These are phyloP conservation scores for Parafenestella ontariensis DNA, from an alignment of 2,329 filamentous ascomycete species.

Conservation along the genomic window DNA sequence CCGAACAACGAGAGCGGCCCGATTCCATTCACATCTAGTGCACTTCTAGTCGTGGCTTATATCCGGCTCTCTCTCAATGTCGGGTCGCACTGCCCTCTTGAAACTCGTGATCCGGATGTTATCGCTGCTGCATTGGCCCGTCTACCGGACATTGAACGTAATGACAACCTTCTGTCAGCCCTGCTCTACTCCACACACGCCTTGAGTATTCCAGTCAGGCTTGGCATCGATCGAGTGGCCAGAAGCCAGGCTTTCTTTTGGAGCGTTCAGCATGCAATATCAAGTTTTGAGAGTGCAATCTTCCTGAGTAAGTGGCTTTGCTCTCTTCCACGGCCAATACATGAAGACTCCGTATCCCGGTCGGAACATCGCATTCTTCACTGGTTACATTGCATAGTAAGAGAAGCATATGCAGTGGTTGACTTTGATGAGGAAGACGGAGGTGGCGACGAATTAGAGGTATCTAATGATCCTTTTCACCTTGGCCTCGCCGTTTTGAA, in stretches of 20 bases:
- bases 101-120: constrained; percentile 52
- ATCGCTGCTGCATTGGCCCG: constrained; percentile 52
- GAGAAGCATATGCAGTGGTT: constrained; percentile 51
- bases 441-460: constrained; percentile 11
- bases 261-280: constrained; percentile 64
- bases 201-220: constrained; percentile 62
- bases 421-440: constrained; percentile 39
- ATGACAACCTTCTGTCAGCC: constrained; percentile 58
- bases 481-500: constrained; percentile 52
- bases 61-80: constrained; percentile 56
- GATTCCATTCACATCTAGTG: constrained; percentile 54
- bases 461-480: constrained; percentile 33
- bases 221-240: constrained; percentile 63
- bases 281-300: constrained; percentile 62
- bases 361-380: constrained; percentile 56
- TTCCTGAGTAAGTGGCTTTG: constrained; percentile 61
- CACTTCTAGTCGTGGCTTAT: constrained; percentile 56
- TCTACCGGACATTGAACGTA: constrained; percentile 54
- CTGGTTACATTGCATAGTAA: constrained; percentile 57
- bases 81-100: constrained; percentile 53
- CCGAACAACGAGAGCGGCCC: constrained; percentile 47
- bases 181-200: constrained; percentile 63
- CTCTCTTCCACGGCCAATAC: constrained; percentile 30
- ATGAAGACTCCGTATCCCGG: constrained; percentile 20
- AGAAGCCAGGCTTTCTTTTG: constrained; percentile 64